Base-by-base conservation (phyloP, 2,329 filamentous ascomycete genomes). In the Aaosphaeria pasadenensis region DNA sequence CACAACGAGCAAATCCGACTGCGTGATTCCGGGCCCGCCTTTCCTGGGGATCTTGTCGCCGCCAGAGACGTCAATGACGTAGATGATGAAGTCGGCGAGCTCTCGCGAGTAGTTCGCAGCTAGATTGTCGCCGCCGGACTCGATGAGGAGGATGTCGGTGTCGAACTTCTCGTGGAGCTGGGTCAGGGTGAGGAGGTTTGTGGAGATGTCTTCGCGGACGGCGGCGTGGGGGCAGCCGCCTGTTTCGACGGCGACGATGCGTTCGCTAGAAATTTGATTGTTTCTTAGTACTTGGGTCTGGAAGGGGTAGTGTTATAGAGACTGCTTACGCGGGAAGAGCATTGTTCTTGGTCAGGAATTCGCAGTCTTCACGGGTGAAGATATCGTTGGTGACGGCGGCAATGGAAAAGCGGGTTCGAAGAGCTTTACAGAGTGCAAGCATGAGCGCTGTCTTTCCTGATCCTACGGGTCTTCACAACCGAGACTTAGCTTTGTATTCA, bases 301-400 rank as follows among this genome's bases (percentile, higher is more conserved):
- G n/a, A n/a, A 24, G 42, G 17, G 30, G 13, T 24, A 3, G 39
- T 42, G 39, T 38, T 24, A 4, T 11, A 40, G 17, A 4, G 2
- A 4, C 13, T 42, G 42, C 60, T 53, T 56, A 68, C 5, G 91
- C 81, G 0, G 91, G 87, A 0, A 97, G 85, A 5, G 94, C 94
- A 56, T 83, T 80, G 79, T 96, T 81, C 48, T 85, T 85, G 50
- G 90, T 95, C 29, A 99, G 85, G 77, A 99, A 99, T 73, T 97
- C 94, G 77, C 91, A 91, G 78, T 99, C 94, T 75, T 99, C 94
- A 56, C 80, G 87, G 24, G 92, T 97, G 79, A 97, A 97, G 78
- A 97, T 97, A 78, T 97, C 92, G 79, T 97, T 97, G 43, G 94
- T 99, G 24, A 99, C 92, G 51, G 91, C 94, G 1, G 94, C 94